These are phyloP conservation scores for Phytophthora kernoviae DNA, from an alignment of 352 stramenopile species.

Conservation along the genomic window DNA sequence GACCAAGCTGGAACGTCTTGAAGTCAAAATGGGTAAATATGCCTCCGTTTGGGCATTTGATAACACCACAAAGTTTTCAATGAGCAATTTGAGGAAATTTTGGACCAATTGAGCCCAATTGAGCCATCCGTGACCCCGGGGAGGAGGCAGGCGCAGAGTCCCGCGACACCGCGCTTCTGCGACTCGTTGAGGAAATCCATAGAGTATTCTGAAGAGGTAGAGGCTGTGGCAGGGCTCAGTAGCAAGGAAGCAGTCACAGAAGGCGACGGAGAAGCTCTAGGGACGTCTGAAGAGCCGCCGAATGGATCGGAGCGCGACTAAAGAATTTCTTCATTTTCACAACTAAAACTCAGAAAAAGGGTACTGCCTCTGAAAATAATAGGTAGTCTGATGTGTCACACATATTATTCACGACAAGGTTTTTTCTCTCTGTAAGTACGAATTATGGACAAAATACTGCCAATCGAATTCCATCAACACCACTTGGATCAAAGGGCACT, in stretches of 20 bases:
- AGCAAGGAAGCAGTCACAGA: background rate
- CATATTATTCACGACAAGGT: too few relatives aligned
- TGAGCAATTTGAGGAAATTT: slow-evolving; percentile 65
- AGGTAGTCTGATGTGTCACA: too few relatives aligned
- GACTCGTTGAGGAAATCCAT: slow-evolving; percentile 45
- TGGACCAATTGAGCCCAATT: slow-evolving; percentile 55
- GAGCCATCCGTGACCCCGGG: slow-evolving; percentile 73
- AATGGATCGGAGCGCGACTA: too few relatives aligned
- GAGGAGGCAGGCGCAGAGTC: slow-evolving; percentile 72
- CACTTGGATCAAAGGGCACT: too few relatives aligned
- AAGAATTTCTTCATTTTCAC: slow-evolving; percentile 9
- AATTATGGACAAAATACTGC: too few relatives aligned
- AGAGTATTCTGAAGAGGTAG: slow-evolving; percentile 17
- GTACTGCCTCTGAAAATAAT: too few relatives aligned
- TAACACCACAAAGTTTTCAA: slow-evolving; percentile 69
- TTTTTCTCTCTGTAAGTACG: too few relatives aligned
- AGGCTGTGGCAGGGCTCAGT: background rate
- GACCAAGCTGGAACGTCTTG: slow-evolving; percentile 22
- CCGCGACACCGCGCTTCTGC: slow-evolving; percentile 74
- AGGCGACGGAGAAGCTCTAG: background rate
- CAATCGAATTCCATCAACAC: too few relatives aligned
- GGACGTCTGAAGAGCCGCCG: background rate
- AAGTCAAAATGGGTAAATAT: slow-evolving; percentile 74
- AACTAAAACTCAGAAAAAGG: too few relatives aligned
- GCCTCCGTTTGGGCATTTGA: slow-evolving; percentile 58